Conservation (phyloP, 805 yeast species). For the Kodamaea leandrae region DNA sequence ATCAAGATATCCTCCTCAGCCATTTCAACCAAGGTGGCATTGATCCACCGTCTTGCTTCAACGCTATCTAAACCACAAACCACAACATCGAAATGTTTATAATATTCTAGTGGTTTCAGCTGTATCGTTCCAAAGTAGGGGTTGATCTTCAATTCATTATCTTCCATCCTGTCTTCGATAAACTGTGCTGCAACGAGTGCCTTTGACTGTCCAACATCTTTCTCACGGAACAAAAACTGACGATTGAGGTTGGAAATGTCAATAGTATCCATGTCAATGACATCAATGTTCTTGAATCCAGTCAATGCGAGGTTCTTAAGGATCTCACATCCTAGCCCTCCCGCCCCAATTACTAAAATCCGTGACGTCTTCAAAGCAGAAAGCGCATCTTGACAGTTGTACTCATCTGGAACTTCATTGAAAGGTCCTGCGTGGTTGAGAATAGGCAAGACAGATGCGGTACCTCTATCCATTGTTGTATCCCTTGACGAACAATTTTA, state of each 20-base stretch:
- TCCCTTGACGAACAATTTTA: neutral
- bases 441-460: conserved; percentile 19
- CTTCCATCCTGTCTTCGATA: conserved; percentile 46
- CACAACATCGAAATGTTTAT: conserved; percentile 64
- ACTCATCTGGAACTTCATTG: conserved; percentile 39
- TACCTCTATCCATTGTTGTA: conserved; percentile 9
- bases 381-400: conserved; percentile 21
- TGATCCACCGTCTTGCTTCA: conserved; percentile 90
- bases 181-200: conserved; percentile 63
- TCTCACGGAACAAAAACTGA: conserved; percentile 63
- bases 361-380: conserved; percentile 21
- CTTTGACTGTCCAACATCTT: conserved; percentile 64
- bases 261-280: conserved; percentile 82
- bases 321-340: conserved; percentile 82
- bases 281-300: conserved; percentile 64
- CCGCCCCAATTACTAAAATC: conserved; percentile 65
- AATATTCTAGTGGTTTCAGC: conserved; percentile 58
- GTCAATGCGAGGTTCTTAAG: conserved; percentile 65
- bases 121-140: conserved; percentile 65
- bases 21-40: conserved; percentile 59
- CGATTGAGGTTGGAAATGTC: conserved; percentile 75
- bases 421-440: conserved; percentile 34
- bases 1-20: conserved; percentile 49
- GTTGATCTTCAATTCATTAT: conserved; percentile 38
- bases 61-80: conserved; percentile 88